These are phyloP conservation scores for Trametes villosa DNA, from an alignment of 768 basidiomycete species.

Conservation along the genomic window DNA sequence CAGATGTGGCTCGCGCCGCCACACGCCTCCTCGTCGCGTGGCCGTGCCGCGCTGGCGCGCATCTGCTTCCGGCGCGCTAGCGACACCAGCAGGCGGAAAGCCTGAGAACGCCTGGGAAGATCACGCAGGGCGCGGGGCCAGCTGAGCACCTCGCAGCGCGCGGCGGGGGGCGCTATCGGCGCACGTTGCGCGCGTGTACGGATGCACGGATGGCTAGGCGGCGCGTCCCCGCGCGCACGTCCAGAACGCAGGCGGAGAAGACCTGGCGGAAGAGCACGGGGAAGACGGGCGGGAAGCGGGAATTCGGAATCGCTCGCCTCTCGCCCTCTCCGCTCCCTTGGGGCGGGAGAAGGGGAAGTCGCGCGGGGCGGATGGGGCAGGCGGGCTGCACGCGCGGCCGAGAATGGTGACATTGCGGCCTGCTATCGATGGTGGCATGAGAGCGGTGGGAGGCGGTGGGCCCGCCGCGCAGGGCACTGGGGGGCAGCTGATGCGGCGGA, in stretches of 20 bases:
- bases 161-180: background rate
- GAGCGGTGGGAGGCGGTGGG: background rate
- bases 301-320: too few relatives aligned
- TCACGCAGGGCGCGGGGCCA: background rate
- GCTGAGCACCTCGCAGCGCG: conserved; percentile 1
- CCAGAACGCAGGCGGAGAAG: background rate
- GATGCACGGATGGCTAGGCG: background rate
- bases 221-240: background rate
- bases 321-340: background rate
- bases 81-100: background rate
- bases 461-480: background rate
- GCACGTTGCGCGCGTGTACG: background rate
- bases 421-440: conserved; percentile 19
- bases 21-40: too few relatives aligned
- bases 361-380: conserved; percentile 6
- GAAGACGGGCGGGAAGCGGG: background rate
- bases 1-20: too few relatives aligned
- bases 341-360: background rate
- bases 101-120: conserved; percentile 14
- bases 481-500: conserved; percentile 17
- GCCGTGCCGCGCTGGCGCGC: background rate
- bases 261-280: background rate
- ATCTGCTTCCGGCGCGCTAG: background rate
- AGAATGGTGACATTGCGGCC: conserved; percentile 9
- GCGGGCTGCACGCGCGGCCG: background rate